Evolutionary conservation across 139 green algal genomes (phyloP).

Genomic region (Microglena sp.): DNA sequence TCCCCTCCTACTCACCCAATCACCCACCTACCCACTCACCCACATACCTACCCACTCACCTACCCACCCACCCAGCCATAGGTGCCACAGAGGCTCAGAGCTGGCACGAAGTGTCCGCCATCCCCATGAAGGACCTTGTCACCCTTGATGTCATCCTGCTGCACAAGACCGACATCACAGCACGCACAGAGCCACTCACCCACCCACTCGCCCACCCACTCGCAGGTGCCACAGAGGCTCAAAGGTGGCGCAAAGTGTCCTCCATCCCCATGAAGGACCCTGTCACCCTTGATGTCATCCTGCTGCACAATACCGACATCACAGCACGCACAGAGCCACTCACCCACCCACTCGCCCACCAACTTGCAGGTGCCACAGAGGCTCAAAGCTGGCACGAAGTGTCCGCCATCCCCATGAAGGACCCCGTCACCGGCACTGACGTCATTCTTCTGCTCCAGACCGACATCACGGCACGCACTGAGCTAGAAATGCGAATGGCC

Average conservation of each 20-base stretch:
- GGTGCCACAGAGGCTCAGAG: no score
- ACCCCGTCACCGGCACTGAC: slow-evolving; percentile 6
- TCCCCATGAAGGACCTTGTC: slow-evolving; percentile 7
- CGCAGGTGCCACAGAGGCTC: no score
- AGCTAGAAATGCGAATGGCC: slow-evolving; percentile 9
- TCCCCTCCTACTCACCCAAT: no score
- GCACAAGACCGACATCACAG: slow-evolving; percentile 15
- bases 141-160: slow-evolving; percentile 14
- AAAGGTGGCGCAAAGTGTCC: slow-evolving; percentile 20
- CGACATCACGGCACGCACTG: slow-evolving; percentile 8
- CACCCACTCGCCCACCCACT: no score
- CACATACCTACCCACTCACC: no score
- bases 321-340: background rate
- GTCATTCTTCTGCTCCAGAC: slow-evolving; percentile 16
- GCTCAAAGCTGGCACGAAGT: slow-evolving; percentile 27
- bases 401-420: slow-evolving; percentile 3
- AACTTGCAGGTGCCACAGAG: no score
- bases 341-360: no score
- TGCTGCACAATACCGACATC: slow-evolving; percentile 17
- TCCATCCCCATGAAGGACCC: slow-evolving; percentile 6
- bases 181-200: background rate
- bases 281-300: slow-evolving; percentile 11
- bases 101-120: slow-evolving; percentile 19
- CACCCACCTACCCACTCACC: no score
- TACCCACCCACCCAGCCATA: no score